phyloP scores from a whole-genome alignment of 495 filamentous ascomycete species.

The Penicillium steckii region DNA sequence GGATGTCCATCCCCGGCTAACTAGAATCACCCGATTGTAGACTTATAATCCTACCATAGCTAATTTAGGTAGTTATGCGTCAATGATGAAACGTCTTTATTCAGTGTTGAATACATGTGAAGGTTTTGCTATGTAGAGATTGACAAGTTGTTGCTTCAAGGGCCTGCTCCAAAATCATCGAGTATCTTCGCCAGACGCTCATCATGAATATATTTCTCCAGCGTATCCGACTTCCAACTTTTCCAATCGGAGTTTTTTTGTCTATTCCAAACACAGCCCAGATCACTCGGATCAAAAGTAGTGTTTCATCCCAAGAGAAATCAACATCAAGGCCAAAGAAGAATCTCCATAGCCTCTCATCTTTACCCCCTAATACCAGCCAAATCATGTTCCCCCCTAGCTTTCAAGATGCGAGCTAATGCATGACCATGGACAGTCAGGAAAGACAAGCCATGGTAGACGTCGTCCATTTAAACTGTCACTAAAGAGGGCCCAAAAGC shows the following conservation, averaged over 20 bases:
- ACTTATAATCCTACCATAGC: no score
- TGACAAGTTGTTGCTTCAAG: no score
- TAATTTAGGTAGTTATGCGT: not conserved
- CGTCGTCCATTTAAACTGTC: not conserved
- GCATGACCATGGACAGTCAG: not conserved
- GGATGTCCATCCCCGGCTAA: not conserved
- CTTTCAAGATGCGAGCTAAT: not conserved
- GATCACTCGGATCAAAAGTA: constrained; percentile 3
- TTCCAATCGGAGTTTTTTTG: constrained; percentile 6
- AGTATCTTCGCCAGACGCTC: no score
- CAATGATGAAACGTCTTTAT: no score
- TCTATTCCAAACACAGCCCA: constrained; percentile 10
- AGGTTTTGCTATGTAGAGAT: no score
- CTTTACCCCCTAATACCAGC: not conserved
- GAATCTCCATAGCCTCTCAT: constrained; percentile 3
- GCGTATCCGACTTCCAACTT: constrained; percentile 6
- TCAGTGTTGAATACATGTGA: not conserved
- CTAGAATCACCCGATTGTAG: no score
- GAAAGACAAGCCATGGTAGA: not conserved
- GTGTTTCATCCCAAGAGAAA: constrained; percentile 13
- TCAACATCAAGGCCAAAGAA: constrained; percentile 14
- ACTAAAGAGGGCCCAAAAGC: not conserved
- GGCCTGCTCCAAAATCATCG: no score
- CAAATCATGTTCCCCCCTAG: not conserved
- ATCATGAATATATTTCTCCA: no score